Conservation (phyloP, 805 yeast species). For the Wickerhamia fluorescens region DNA sequence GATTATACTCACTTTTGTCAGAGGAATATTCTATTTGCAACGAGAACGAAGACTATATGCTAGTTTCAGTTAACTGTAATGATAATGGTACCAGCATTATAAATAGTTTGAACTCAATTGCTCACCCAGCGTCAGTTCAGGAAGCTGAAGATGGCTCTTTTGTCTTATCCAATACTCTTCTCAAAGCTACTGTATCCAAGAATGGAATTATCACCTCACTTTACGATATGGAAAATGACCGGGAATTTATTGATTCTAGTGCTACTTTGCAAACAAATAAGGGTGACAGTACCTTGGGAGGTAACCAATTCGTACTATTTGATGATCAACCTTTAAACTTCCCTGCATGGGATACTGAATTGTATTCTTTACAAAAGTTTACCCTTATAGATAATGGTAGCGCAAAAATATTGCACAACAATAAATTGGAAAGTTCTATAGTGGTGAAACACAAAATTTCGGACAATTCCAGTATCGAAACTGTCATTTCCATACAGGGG, state of each 20-base stretch:
- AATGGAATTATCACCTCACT: constrained; percentile 57
- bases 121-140: constrained; percentile 43
- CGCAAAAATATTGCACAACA: constrained; percentile 36
- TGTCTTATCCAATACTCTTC: constrained; percentile 52
- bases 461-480: constrained; percentile 48
- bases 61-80: constrained; percentile 16
- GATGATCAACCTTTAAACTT: constrained; percentile 87
- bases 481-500: constrained; percentile 66
- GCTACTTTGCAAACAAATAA: constrained; percentile 47
- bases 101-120: constrained; percentile 12
- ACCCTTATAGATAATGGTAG: constrained; percentile 37
- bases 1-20: constrained; percentile 9
- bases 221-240: constrained; percentile 44
- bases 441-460: constrained; percentile 57
- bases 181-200: constrained; percentile 47
- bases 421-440: constrained; percentile 58
- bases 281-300: constrained; percentile 37
- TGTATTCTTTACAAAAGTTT: constrained; percentile 73
- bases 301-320: constrained; percentile 73
- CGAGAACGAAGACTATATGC: constrained; percentile 6
- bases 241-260: constrained; percentile 62
- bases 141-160: constrained; percentile 35
- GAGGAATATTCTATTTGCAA: not conserved
- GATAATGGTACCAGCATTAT: constrained; percentile 12
- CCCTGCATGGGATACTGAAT: constrained; percentile 98